phyloP scores from a whole-genome alignment of 2,329 filamentous ascomycete species.

The Epichloe glyceriae region DNA sequence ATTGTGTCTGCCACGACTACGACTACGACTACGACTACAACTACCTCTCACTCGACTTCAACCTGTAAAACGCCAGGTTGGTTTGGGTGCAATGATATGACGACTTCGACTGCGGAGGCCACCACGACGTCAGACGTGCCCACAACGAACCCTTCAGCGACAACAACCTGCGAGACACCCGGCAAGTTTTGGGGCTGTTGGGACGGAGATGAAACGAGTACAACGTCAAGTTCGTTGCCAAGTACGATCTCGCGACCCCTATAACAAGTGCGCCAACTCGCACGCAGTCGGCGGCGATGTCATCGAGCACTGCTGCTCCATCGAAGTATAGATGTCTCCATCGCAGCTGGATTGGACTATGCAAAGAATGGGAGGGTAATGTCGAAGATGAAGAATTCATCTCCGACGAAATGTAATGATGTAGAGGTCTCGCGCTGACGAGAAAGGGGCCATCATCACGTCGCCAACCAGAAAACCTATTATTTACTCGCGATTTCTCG shows the following conservation, averaged over 20 bases:
- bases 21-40: conserved; percentile 25
- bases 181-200: conserved; percentile 45
- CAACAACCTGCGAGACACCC: conserved; percentile 34
- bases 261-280: conserved; percentile 20
- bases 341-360: conserved; percentile 29
- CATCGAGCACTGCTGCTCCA: conserved; percentile 13
- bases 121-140: conserved; percentile 17
- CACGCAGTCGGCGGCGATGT: conserved; percentile 15
- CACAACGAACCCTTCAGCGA: conserved; percentile 15
- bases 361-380: conserved; percentile 23
- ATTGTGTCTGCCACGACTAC: conserved; percentile 23
- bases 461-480: no score
- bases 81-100: conserved; percentile 49
- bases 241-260: conserved; percentile 7
- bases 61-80: conserved; percentile 51
- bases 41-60: conserved; percentile 31
- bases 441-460: no score
- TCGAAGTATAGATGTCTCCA: conserved; percentile 20
- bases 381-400: conserved; percentile 11
- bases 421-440: no score
- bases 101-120: conserved; percentile 18
- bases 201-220: conserved; percentile 24
- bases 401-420: conserved; percentile 20
- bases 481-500: no score
- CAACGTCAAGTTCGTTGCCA: conserved; percentile 6